Percentiles rank a stretch among this genome's conserved stretches.
Conservation (phyloP, 2,329 filamentous ascomycete genomes). For the Pyrenophora seminiperda region DNA sequence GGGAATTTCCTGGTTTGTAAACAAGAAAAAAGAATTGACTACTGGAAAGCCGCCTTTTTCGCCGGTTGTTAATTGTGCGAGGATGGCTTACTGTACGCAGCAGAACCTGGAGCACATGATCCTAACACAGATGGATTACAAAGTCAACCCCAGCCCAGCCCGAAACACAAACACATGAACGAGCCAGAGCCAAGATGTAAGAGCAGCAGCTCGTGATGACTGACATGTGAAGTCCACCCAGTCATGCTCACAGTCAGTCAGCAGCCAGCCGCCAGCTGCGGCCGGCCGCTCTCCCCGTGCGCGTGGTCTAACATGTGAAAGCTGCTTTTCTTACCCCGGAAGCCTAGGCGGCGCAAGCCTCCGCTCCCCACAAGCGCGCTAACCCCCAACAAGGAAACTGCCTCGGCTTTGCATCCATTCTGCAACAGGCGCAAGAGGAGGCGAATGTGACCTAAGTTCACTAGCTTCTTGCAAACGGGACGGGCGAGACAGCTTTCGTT, state of each 20-base stretch:
- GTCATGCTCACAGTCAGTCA: not conserved
- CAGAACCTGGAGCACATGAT: too few relatives aligned
- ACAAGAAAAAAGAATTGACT: too few relatives aligned
- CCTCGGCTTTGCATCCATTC: slow-evolving; percentile 25
- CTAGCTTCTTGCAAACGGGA: not conserved
- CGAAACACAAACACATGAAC: slow-evolving; percentile 2
- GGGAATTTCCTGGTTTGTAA: too few relatives aligned
- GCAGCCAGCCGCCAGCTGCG: not conserved
- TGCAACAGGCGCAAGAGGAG: not conserved
- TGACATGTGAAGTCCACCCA: slow-evolving; percentile 12
- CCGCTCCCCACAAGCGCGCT: slow-evolving; percentile 14
- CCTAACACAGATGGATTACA: too few relatives aligned
- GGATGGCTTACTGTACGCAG: too few relatives aligned
- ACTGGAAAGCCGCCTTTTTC: too few relatives aligned
- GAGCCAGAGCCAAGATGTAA: not conserved
- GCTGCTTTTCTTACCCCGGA: slow-evolving; percentile 7
- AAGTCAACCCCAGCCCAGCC: too few relatives aligned
- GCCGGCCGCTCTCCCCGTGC: too few relatives aligned
- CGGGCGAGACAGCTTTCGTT: not conserved
- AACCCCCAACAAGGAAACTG: slow-evolving; percentile 14
- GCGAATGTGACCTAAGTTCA: slow-evolving; percentile 19
- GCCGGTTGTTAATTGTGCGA: too few relatives aligned
- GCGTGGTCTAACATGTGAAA: slow-evolving; percentile 31
- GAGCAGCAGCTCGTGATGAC: too few relatives aligned
- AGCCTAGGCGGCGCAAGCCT: not conserved